Evolutionary conservation across 139 green algal genomes (phyloP).

Genomic region (Micractinium conductrix): DNA sequence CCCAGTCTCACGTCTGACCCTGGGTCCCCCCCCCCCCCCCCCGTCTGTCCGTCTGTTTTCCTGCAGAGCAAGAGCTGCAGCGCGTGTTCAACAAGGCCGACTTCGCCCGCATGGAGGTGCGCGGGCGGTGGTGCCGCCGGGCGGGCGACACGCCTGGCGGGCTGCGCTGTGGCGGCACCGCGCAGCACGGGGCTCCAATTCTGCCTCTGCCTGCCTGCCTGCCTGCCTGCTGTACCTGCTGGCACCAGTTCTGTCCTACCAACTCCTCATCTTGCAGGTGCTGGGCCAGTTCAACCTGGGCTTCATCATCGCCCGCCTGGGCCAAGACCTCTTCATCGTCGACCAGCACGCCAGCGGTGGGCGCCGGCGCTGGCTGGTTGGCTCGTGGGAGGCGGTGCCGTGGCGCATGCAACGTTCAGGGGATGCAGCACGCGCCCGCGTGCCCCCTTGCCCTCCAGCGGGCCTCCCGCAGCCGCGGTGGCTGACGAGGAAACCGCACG

Average conservation of each 20-base stretch:
- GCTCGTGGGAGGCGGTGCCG: not conserved
- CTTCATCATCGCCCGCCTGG: slow-evolving; percentile 91
- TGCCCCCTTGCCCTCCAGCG: no score
- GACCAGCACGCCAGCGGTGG: slow-evolving; percentile 89
- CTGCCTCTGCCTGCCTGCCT: not conserved
- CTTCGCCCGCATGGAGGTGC: slow-evolving; percentile 76
- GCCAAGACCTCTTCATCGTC: slow-evolving; percentile 94
- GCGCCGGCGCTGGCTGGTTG: not conserved
- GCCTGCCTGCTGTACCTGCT: not conserved
- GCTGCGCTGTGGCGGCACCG: no score
- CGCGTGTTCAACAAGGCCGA: slow-evolving; percentile 88
- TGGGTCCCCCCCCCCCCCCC: no score
- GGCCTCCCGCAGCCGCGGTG: no score
- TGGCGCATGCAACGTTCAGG: no score
- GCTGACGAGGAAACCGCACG: no score
- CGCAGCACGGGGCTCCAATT: no score
- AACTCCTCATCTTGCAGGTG: not conserved
- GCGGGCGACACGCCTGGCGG: not conserved
- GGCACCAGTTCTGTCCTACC: not conserved
- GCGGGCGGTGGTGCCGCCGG: slow-evolving; percentile 31
- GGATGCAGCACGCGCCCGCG: no score
- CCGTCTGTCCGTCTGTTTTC: no score
- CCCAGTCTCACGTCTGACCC: no score
- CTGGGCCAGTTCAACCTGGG: slow-evolving; percentile 95
- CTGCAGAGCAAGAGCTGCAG: slow-evolving; percentile 78